Evolutionary conservation across 2,329 filamentous ascomycete species (phyloP).

Genomic region (Grosmannia serpens): DNA sequence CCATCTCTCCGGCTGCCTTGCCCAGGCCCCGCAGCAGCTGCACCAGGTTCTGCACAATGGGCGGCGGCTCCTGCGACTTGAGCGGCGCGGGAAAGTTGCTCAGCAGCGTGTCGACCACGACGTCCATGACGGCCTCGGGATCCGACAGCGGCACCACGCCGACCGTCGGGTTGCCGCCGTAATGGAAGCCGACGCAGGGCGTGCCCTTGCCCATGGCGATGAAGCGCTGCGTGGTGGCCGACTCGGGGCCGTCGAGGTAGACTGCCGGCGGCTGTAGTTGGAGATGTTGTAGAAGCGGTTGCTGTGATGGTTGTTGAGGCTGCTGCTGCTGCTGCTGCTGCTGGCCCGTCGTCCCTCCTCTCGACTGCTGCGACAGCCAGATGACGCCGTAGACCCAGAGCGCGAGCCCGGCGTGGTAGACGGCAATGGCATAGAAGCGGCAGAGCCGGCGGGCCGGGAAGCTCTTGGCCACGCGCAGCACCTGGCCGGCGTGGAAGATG

Average conservation of each 20-base stretch:
- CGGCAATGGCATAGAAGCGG: constrained; percentile 56
- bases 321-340: not conserved
- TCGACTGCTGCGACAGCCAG: not conserved
- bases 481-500: constrained; percentile 13
- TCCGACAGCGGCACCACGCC: constrained; percentile 36
- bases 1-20: constrained; percentile 26
- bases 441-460: constrained; percentile 39
- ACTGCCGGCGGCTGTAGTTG: not conserved
- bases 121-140: constrained; percentile 45
- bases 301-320: too few species aligned
- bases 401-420: constrained; percentile 57
- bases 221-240: constrained; percentile 31
- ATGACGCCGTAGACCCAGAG: constrained; percentile 61
- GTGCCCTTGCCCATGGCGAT: constrained; percentile 40
- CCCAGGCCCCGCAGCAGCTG: constrained; percentile 51
- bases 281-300: too few species aligned
- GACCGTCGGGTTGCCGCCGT: constrained; percentile 11
- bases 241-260: not conserved
- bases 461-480: constrained; percentile 5
- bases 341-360: not conserved
- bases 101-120: constrained; percentile 44
- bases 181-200: constrained; percentile 23
- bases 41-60: constrained; percentile 57
- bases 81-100: constrained; percentile 30
- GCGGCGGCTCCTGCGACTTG: constrained; percentile 33